Evolutionary conservation across 2,329 filamentous ascomycete genomes (phyloP).

Genomic region (Pestalotiopsis sp.): DNA sequence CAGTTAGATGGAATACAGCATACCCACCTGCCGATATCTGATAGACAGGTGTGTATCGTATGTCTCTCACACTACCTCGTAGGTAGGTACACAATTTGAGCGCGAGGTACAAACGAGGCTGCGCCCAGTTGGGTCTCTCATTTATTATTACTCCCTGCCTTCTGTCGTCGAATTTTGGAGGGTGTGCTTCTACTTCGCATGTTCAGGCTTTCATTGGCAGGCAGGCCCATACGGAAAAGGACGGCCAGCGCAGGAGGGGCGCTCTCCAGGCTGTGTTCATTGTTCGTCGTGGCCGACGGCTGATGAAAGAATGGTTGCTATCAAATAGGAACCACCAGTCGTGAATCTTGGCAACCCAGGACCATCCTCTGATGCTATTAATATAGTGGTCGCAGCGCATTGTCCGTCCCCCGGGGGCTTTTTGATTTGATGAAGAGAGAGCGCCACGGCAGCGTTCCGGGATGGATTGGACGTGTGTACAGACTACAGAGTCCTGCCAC

Average conservation of each 20-base stretch:
- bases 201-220: neutral
- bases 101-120: neutral
- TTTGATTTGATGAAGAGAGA: neutral
- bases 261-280: neutral
- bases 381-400: neutral
- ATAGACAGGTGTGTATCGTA: neutral
- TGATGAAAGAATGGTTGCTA: neutral
- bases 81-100: neutral
- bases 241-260: neutral
- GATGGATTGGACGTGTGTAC: neutral
- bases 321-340: neutral
- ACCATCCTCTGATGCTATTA: conserved; percentile 1
- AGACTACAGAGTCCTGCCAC: neutral
- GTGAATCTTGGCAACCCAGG: neutral
- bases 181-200: neutral
- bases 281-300: neutral
- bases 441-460: neutral
- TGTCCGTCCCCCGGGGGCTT: neutral
- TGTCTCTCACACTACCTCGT: no score
- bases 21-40: neutral
- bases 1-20: neutral
- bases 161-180: neutral
- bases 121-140: neutral
- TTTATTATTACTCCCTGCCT: neutral
- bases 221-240: no score